Base-by-base conservation (phyloP, 495 filamentous ascomycete species). In the Penicillium desertorum region DNA sequence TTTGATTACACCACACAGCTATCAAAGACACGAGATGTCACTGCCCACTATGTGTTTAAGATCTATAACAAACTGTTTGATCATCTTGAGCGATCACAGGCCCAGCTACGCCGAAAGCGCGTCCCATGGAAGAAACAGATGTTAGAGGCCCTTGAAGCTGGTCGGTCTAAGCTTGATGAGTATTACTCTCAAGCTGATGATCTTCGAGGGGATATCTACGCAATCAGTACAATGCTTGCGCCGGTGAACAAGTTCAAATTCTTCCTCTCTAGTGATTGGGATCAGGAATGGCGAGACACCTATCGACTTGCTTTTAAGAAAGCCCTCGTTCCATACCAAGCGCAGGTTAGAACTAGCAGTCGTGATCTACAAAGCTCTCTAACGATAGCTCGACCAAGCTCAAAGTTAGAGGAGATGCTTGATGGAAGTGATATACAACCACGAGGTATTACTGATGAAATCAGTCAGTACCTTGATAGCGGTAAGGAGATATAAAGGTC, bases 21-120 rank as follows among this genome's bases (percentile, higher is more conserved):
- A 64, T 37, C 39, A 52, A 47, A 25, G 54, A 66, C 49, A 7
- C 62, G 5, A 69, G 34, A 69, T 53, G 17, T 14, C 20, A 25
- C 64, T 22, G 29, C 29, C 29, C 29, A 27, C 25, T 27, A 27
- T 27, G 25, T 27, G 25, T 63, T 62, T 34, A 51, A 10, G 4
- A 57, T 68, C 17, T 65, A 68, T 29, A 65, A 68, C 29, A 51
- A 54, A 5, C 56, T 59, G 0, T 59, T 62, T 45, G 19, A 42
- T 1, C 27, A 62, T 37, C 25, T 62, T 48, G 44, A 62, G 39
- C 9, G 17, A 6, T 7, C 14, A 39, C 25, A 27, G 25, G 25
- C 25, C 17, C 14, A 14, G 14, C 12, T 39, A 39, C 14, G 14
- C 11, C 14, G 14, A 39, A 39, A 39, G 14, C 5, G 14, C 1